Percentiles rank a stretch among this genome's conserved stretches.
phyloP scores from a whole-genome alignment of 2,329 filamentous ascomycete species.

The Neophaeococcomyces mojaviensis region DNA sequence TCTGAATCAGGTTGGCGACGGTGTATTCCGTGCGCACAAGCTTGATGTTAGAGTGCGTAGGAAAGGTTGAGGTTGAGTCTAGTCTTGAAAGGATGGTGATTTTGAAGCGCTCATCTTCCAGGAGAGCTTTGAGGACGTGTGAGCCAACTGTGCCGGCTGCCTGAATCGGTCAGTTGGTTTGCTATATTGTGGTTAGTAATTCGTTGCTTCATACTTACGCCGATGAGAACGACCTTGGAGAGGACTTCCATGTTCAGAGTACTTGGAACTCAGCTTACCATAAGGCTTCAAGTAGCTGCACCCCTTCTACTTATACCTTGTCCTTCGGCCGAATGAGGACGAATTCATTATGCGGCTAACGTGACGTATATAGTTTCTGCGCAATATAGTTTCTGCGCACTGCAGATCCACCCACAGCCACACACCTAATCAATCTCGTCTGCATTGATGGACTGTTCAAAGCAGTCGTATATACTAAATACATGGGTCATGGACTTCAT shows the following conservation, averaged over 20 bases:
- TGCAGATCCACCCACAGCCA: no score
- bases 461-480: no score
- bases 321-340: constrained; percentile 1
- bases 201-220: background rate
- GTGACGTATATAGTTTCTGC: no score
- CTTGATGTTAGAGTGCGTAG: background rate
- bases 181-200: background rate
- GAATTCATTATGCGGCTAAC: no score
- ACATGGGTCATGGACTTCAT: no score
- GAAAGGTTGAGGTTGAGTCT: background rate
- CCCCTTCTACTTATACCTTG: background rate
- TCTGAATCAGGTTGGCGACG: background rate
- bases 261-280: no score
- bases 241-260: background rate
- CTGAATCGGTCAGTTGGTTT: background rate
- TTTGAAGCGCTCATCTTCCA: constrained; percentile 2
- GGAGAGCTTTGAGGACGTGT: background rate
- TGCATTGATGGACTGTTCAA: no score
- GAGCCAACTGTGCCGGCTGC: constrained; percentile 4
- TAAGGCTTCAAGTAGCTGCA: background rate
- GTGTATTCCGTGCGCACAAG: background rate
- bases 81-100: background rate
- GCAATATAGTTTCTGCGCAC: no score
- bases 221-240: constrained; percentile 3
- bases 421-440: no score